phyloP scores from a whole-genome alignment of 2,329 filamentous ascomycete species.

The Hymenoscyphus fraxineus region DNA sequence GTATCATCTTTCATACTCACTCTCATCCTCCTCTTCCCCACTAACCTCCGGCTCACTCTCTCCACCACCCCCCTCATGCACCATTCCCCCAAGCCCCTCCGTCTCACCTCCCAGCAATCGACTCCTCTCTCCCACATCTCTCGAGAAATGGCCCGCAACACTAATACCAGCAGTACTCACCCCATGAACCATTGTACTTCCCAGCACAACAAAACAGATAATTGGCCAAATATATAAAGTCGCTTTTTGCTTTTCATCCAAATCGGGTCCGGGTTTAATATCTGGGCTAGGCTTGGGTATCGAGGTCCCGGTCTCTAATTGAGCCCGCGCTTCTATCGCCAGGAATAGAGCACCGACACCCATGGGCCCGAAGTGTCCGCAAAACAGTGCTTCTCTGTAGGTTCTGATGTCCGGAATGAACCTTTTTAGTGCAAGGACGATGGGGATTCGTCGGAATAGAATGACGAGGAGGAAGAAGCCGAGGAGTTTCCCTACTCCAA shows the following conservation, averaged over 20 bases:
- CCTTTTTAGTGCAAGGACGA: conserved; percentile 45
- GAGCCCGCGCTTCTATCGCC: conserved; percentile 50
- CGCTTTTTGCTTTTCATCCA: conserved; percentile 36
- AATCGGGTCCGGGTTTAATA: conserved; percentile 22
- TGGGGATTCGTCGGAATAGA: conserved; percentile 48
- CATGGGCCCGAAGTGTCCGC: conserved; percentile 55
- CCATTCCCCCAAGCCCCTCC: conserved; percentile 48
- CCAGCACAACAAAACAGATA: conserved; percentile 51
- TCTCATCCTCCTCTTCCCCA: conserved; percentile 4
- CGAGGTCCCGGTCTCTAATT: conserved; percentile 47
- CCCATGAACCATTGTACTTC: conserved; percentile 52
- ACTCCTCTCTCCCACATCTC: conserved; percentile 44
- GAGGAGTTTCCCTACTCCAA: conserved; percentile 42
- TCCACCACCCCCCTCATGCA: conserved; percentile 35
- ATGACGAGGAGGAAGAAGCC: conserved; percentile 46
- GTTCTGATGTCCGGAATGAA: conserved; percentile 47
- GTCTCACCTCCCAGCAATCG: conserved; percentile 47
- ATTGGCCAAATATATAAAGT: conserved; percentile 50
- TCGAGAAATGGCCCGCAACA: conserved; percentile 44
- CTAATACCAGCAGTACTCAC: conserved; percentile 49
- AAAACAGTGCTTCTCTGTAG: conserved; percentile 50
- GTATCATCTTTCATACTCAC: background rate
- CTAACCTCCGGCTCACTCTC: conserved; percentile 9
- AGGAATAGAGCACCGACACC: conserved; percentile 54
- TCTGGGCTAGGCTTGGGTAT: conserved; percentile 42